These are phyloP conservation scores for Rhododendron ferrugineum DNA, from an alignment of 148 eudicot species.

Conservation along the genomic window DNA sequence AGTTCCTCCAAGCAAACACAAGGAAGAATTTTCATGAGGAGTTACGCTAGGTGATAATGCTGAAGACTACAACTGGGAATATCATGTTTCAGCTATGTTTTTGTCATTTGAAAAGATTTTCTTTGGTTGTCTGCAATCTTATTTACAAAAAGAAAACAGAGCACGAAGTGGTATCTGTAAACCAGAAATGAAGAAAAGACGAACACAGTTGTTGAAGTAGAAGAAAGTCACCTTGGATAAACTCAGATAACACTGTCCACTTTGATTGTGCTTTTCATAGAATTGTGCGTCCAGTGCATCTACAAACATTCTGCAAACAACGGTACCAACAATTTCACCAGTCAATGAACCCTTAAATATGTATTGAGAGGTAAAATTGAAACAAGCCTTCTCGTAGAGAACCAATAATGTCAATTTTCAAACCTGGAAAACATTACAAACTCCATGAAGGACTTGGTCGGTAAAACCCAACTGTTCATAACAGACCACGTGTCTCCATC, in stretches of 20 bases:
- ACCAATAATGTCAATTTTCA: background rate
- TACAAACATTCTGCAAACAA: constrained; percentile 76
- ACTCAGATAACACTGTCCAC: constrained; percentile 67
- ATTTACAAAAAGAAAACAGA: background rate
- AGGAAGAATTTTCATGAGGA: background rate
- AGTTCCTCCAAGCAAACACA: background rate
- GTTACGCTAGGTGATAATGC: background rate
- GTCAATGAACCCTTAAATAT: background rate
- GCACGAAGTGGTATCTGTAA: too few relatives aligned
- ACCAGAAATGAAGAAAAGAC: background rate
- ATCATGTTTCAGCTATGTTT: too few relatives aligned
- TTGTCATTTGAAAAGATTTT: background rate
- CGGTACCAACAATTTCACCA: background rate
- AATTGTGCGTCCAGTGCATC: constrained; percentile 70
- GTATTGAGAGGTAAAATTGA: background rate
- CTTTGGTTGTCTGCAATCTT: background rate
- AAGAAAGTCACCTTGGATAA: constrained; percentile 56
- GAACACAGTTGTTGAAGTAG: background rate
- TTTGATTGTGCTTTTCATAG: constrained; percentile 55
- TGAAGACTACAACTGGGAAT: background rate
- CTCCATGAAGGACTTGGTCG: constrained; percentile 84
- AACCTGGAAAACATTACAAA: constrained; percentile 92
- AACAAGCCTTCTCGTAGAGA: background rate
- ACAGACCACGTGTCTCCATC: constrained; percentile 88
- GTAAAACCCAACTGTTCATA: constrained; percentile 88